phyloP scores from a whole-genome alignment of 352 stramenopile genomes.

The Phytophthora chlamydospora region DNA sequence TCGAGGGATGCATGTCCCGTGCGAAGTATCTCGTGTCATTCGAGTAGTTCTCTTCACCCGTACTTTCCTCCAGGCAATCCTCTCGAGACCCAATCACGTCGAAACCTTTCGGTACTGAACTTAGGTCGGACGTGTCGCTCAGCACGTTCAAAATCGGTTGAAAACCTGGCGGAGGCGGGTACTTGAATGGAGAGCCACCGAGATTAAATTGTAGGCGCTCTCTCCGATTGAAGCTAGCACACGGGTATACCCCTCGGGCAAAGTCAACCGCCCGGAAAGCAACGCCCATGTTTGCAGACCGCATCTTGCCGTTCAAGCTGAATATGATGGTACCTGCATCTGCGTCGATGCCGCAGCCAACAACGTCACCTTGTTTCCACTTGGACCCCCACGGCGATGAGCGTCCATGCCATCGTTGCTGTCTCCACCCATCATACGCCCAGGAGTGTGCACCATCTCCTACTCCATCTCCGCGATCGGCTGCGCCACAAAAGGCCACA shows the following conservation, averaged over 20 bases:
- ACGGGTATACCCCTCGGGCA: conserved; percentile 83
- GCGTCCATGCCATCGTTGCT: conserved; percentile 91
- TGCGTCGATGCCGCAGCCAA: conserved; percentile 90
- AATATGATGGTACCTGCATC: conserved; percentile 92
- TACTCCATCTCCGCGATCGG: conserved; percentile 91
- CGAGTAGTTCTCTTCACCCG: conserved; percentile 86
- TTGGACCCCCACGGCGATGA: conserved; percentile 89
- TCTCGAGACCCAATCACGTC: conserved; percentile 78
- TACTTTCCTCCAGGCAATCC: conserved; percentile 83
- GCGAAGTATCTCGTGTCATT: conserved; percentile 81
- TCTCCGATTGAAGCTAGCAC: conserved; percentile 87
- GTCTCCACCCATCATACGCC: conserved; percentile 93
- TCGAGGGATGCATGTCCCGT: conserved; percentile 77
- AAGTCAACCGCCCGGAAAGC: conserved; percentile 87
- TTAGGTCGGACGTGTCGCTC: conserved; percentile 45
- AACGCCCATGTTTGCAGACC: conserved; percentile 85
- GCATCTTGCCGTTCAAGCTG: conserved; percentile 92
- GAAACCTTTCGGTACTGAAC: conserved; percentile 69
- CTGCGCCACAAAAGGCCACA: conserved; percentile 86
- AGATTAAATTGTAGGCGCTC: conserved; percentile 90
- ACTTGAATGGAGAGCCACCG: conserved; percentile 82
- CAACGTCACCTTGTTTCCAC: conserved; percentile 93
- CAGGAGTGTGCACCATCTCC: conserved; percentile 93
- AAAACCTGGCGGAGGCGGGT: conserved; percentile 76
- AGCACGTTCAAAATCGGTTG: conserved; percentile 79